Conservation (phyloP, 257 asterid genomes). For the Capsicum baccatum region DNA sequence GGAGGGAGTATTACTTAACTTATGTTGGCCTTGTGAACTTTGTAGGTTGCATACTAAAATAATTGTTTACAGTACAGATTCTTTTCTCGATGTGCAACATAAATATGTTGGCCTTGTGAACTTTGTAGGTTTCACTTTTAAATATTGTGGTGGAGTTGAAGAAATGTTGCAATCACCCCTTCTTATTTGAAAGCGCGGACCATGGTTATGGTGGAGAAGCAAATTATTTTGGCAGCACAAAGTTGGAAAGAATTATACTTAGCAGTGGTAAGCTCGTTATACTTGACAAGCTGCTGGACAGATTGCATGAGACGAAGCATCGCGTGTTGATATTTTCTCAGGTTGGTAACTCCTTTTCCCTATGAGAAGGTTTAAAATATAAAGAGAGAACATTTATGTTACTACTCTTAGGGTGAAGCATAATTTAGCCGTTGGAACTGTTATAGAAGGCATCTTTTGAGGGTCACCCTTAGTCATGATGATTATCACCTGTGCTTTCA, state of each 20-base stretch:
- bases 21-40: conserved; percentile 16
- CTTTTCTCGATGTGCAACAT: too few species aligned
- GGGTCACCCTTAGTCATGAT: not conserved
- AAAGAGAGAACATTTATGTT: conserved; percentile 10
- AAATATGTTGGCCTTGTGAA: conserved; percentile 1
- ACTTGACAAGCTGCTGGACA: conserved; percentile 85
- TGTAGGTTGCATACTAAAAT: conserved; percentile 71
- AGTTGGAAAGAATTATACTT: conserved; percentile 83
- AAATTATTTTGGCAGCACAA: conserved; percentile 75
- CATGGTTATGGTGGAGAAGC: conserved; percentile 99
- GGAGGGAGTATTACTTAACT: not conserved
- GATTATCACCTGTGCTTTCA: not conserved
- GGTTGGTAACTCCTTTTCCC: conserved; percentile 51
- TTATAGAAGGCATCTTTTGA: conserved; percentile 16
- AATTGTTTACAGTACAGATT: too few species aligned
- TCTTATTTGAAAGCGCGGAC: conserved; percentile 98
- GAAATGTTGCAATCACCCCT: conserved; percentile 99
- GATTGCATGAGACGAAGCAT: conserved; percentile 91
- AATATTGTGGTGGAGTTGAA: conserved; percentile 99
- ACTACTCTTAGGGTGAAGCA: not conserved
- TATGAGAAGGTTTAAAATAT: not conserved
- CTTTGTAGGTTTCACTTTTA: conserved; percentile 93
- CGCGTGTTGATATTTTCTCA: conserved; percentile 98
- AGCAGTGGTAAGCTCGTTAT: conserved; percentile 98
- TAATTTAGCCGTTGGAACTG: conserved; percentile 9